Evolutionary conservation across 179 eudicot species (phyloP).

Genomic region (Sideroxylon spinosum): DNA sequence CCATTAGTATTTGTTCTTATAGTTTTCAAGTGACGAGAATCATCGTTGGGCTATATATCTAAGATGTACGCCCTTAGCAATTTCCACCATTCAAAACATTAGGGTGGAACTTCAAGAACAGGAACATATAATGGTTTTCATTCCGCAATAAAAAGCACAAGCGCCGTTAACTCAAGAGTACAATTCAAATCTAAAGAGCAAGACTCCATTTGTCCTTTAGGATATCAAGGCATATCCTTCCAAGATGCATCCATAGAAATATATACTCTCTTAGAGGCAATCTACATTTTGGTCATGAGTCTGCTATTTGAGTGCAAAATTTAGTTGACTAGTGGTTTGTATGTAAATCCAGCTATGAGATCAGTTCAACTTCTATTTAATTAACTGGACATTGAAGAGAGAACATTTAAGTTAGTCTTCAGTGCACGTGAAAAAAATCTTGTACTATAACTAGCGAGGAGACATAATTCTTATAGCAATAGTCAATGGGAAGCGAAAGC

Average conservation of each 20-base stretch:
- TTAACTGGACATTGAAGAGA: too few relatives aligned
- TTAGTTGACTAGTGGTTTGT: too few relatives aligned
- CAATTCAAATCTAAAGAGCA: conserved; percentile 94
- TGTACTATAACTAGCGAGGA: too few relatives aligned
- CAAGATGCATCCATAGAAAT: conserved; percentile 46
- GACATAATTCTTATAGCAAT: too few relatives aligned
- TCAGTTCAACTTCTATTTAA: too few relatives aligned
- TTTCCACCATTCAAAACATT: not conserved
- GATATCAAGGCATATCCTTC: conserved; percentile 95
- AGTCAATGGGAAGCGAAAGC: too few relatives aligned
- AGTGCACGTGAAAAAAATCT: too few relatives aligned
- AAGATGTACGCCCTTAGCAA: not conserved
- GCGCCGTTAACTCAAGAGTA: conserved; percentile 64
- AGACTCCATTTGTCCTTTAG: conserved; percentile 98
- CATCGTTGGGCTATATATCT: not conserved
- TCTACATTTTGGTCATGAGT: too few relatives aligned
- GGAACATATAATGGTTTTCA: too few relatives aligned
- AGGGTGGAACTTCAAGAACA: not conserved
- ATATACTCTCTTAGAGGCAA: conserved; percentile 19
- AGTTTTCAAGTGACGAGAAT: not conserved
- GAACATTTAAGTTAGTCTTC: too few relatives aligned
- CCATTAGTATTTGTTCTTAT: not conserved
- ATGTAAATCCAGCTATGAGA: too few relatives aligned
- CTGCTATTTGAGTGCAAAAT: too few relatives aligned
- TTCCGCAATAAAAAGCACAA: not conserved